Evolutionary conservation across 805 yeast genomes (phyloP).

Genomic region (Yamadazyma paraphyllophila): DNA sequence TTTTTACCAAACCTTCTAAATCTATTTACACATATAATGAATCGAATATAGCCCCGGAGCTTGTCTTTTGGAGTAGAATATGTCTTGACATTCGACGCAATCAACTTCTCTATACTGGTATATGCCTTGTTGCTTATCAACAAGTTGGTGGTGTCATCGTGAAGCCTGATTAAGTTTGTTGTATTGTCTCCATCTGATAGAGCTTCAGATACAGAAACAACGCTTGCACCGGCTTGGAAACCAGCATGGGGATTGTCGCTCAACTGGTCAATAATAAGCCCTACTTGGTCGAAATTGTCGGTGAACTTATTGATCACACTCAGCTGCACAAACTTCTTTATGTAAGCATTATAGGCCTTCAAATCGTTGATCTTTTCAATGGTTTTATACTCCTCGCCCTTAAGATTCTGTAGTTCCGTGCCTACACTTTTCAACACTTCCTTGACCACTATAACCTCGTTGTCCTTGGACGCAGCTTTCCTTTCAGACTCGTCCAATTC

Average conservation of each 20-base stretch:
- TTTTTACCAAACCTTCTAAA: neutral
- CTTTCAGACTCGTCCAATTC: neutral
- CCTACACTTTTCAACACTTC: slow-evolving; percentile 7
- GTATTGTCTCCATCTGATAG: slow-evolving; percentile 8
- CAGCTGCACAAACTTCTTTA: slow-evolving; percentile 11
- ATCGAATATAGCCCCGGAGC: slow-evolving; percentile 8
- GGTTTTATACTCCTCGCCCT: slow-evolving; percentile 1
- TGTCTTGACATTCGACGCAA: slow-evolving; percentile 1
- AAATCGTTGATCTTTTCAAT: slow-evolving; percentile 7
- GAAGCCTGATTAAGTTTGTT: slow-evolving; percentile 6
- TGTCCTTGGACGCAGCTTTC: slow-evolving; percentile 1
- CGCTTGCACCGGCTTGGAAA: no score
- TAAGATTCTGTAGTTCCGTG: slow-evolving; percentile 2
- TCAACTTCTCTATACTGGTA: slow-evolving; percentile 3
- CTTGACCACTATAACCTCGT: slow-evolving; percentile 8
- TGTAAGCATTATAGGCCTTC: slow-evolving; percentile 7
- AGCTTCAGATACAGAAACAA: no score
- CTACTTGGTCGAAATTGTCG: slow-evolving; percentile 10
- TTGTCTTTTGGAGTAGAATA: slow-evolving; percentile 4
- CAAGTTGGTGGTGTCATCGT: slow-evolving; percentile 8
- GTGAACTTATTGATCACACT: slow-evolving; percentile 8
- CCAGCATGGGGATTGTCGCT: no score
- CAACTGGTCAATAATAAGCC: slow-evolving; percentile 8
- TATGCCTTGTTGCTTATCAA: slow-evolving; percentile 5
- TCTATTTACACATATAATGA: slow-evolving; percentile 11